Conservation (phyloP, 305 asterid species). For the Salvia sclarea region DNA sequence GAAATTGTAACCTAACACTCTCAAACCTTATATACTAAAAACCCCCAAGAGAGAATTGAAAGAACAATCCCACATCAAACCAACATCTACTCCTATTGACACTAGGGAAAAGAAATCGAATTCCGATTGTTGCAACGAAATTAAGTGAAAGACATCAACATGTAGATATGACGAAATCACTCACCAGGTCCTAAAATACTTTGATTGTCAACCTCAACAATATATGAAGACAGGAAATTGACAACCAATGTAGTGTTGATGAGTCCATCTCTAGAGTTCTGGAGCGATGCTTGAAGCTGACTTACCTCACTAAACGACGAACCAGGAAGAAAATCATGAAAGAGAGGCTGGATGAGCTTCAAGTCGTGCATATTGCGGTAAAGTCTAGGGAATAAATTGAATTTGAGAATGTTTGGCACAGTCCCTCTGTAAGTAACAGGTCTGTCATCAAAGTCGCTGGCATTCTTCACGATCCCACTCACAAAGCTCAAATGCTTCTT, state of each 20-base stretch:
- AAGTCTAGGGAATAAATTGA: slow-evolving; percentile 79
- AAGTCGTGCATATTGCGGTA: slow-evolving; percentile 70
- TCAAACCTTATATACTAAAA: neutral
- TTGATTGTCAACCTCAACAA: slow-evolving; percentile 80
- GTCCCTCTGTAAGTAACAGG: slow-evolving; percentile 79
- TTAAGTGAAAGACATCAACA: neutral
- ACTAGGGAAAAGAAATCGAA: neutral
- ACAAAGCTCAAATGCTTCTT: slow-evolving; percentile 80
- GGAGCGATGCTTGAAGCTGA: slow-evolving; percentile 73
- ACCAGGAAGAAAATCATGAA: slow-evolving; percentile 92
- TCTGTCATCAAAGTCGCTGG: slow-evolving; percentile 49
- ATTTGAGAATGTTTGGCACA: slow-evolving; percentile 72
- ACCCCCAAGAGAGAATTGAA: neutral
- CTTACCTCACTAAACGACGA: slow-evolving; percentile 60
- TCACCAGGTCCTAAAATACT: slow-evolving; percentile 86
- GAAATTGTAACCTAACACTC: neutral
- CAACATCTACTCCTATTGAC: no score
- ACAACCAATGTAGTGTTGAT: slow-evolving; percentile 77
- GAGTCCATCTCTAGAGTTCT: slow-evolving; percentile 64
- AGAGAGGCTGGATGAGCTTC: slow-evolving; percentile 88
- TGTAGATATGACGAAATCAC: slow-evolving; percentile 39
- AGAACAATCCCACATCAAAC: no score
- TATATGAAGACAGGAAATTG: slow-evolving; percentile 83
- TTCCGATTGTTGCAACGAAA: slow-evolving; percentile 12
- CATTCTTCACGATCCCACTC: slow-evolving; percentile 70